Conservation (phyloP, 345 rosid species). For the Atalantia buxifolia region DNA sequence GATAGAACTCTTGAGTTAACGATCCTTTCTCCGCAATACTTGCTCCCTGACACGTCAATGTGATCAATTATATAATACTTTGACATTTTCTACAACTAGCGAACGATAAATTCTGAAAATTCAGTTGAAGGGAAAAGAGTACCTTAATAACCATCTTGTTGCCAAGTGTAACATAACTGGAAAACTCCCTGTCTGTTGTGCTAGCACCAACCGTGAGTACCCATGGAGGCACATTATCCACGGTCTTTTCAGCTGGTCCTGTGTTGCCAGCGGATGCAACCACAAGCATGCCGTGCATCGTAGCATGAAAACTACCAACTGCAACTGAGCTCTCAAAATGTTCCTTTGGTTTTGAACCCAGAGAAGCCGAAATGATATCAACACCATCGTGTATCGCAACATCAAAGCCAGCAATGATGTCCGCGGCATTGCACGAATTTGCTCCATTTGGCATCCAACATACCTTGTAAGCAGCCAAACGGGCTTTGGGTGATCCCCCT, state of each 20-base stretch:
- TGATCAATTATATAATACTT: no score
- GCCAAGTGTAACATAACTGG: constrained; percentile 11
- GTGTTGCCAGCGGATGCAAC: constrained; percentile 42
- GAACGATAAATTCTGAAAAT: no score
- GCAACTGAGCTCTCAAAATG: constrained; percentile 27
- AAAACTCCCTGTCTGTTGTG: constrained; percentile 29
- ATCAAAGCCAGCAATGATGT: constrained; percentile 36
- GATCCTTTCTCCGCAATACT: constrained; percentile 46
- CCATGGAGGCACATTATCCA: constrained; percentile 42
- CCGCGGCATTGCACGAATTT: constrained; percentile 31
- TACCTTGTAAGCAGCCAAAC: constrained; percentile 43
- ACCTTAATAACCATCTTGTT: constrained; percentile 21
- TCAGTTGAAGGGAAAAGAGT: neutral
- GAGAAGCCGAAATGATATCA: constrained; percentile 41
- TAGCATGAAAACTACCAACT: constrained; percentile 45
- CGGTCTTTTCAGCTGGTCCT: constrained; percentile 23
- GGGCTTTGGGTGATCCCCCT: constrained; percentile 49
- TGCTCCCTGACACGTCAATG: constrained; percentile 43
- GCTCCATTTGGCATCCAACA: constrained; percentile 27
- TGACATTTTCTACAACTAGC: no score
- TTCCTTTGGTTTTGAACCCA: constrained; percentile 23
- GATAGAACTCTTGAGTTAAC: constrained; percentile 35
- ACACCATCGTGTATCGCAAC: constrained; percentile 43
- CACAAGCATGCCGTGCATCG: constrained; percentile 28
- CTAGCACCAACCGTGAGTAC: constrained; percentile 47